Base-by-base conservation (phyloP, 2,329 filamentous ascomycete genomes). In the Myriosclerotinia duriaeana region DNA sequence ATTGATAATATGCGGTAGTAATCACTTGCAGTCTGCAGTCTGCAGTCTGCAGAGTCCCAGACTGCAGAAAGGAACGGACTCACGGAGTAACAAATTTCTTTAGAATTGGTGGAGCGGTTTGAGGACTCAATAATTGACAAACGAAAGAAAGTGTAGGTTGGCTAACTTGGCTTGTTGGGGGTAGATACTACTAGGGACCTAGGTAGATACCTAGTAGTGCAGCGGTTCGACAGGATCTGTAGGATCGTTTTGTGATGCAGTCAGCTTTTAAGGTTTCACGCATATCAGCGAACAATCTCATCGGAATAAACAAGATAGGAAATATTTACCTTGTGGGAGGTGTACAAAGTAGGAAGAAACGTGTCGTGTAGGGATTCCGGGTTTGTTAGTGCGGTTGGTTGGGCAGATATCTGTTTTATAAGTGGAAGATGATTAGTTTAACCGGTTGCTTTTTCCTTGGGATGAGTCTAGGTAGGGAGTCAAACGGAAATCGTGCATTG, bases 1-100 rank as follows among this genome's bases (percentile, higher is more conserved):
- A 64, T 36, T 53, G 61, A 55, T 38, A 17, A 48, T 36, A 48
- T 11, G 12, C 30, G 17, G 40, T 22, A 64, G 40, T 7, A 36
- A 64, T 55, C 61, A 56, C 52, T 56, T 64, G 61, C 61, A 64
- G 61, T 55, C 17, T 22, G 60, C 48, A 53, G 59, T n/a, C 5
- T 2, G 20, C 6, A n/a, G 44, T 5, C 36, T 38, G 36, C 36
- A 38, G 36, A 38, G 9, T n/a, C 3, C 11, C 7, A 8, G 17
- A 15, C 53, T 42, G 42, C 6, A 30, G 34, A 48, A 61, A 65
- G 54, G 34, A 44, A 48, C 15, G 30, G 64, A 56, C 50, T 30
- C 5, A 20, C 14, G 38, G 15, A 54, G 30, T n/a, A 50, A 26
- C 26, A 26, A 26, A 26, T 26, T 34, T 34, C 30, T 34, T 34